A percentile compares a stretch with the other conserved stretches of the same genome.
Conservation (phyloP, 805 yeast species). For the Lipomyces oligophaga region DNA sequence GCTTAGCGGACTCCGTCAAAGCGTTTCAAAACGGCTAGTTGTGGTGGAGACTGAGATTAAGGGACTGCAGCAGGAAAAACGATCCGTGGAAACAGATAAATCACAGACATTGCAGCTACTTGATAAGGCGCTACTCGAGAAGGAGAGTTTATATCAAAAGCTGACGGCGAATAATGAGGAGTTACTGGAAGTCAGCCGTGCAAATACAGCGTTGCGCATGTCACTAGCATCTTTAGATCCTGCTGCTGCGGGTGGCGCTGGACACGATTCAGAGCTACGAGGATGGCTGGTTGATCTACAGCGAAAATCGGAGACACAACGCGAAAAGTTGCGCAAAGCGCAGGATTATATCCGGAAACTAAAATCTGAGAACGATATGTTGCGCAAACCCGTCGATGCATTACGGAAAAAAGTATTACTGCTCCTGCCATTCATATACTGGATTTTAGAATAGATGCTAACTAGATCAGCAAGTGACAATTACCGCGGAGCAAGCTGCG, state of each 20-base stretch:
- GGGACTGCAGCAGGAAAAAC: slow-evolving; percentile 2
- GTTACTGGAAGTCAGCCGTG: slow-evolving; percentile 23
- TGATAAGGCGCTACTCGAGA: slow-evolving; percentile 12
- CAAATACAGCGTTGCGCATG: slow-evolving; percentile 23
- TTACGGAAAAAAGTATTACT: not conserved
- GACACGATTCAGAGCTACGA: slow-evolving; percentile 23
- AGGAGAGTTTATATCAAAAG: slow-evolving; percentile 19
- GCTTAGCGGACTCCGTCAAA: slow-evolving; percentile 5
- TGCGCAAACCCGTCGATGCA: not conserved
- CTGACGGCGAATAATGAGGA: slow-evolving; percentile 21
- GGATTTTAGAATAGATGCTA: not conserved
- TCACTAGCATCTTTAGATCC: slow-evolving; percentile 22
- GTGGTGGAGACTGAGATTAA: slow-evolving; percentile 14
- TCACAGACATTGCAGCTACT: slow-evolving; percentile 11
- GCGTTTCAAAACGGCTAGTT: slow-evolving; percentile 6
- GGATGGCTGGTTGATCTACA: slow-evolving; percentile 28
- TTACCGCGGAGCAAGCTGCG: slow-evolving; percentile 22
- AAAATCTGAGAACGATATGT: slow-evolving; percentile 13
- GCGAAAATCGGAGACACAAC: slow-evolving; percentile 18
- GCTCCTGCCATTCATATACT: not conserved
- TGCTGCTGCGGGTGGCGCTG: slow-evolving; percentile 4
- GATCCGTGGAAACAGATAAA: slow-evolving; percentile 2
- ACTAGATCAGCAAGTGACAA: not conserved
- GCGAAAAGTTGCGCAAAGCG: slow-evolving; percentile 18
- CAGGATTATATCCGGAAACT: slow-evolving; percentile 20